Evolutionary conservation across 2,329 filamentous ascomycete species (phyloP).

Genomic region (Alternaria rosae): DNA sequence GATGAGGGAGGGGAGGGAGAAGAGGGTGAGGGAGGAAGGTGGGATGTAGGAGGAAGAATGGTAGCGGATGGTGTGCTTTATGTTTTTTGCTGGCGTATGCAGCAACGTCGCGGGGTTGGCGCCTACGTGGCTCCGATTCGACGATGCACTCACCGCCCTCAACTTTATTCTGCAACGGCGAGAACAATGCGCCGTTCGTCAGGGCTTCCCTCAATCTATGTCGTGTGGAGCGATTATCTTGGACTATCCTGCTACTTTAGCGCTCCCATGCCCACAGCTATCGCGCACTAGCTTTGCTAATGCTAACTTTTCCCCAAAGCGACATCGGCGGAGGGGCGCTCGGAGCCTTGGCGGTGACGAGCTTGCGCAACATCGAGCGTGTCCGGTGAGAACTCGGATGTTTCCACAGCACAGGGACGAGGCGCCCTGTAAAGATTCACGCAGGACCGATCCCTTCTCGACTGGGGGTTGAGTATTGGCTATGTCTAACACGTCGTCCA

Average conservation of each 20-base stretch:
- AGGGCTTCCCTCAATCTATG: background rate
- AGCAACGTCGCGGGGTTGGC: conserved; percentile 13
- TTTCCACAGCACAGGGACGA: background rate
- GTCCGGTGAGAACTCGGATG: background rate
- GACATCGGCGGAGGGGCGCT: background rate
- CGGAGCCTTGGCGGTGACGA: background rate
- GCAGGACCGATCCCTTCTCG: background rate
- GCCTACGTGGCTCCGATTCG: conserved; percentile 4
- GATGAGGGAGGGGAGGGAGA: conserved; percentile 4
- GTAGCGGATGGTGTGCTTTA: conserved; percentile 48
- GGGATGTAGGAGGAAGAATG: conserved; percentile 6
- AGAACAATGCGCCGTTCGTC: conserved; percentile 1
- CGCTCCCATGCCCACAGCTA: background rate
- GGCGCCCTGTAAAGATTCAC: background rate
- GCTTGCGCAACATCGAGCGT: background rate
- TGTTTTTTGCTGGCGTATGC: conserved; percentile 33
- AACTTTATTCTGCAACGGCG: conserved; percentile 1
- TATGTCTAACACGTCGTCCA: background rate
- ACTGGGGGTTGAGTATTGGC: background rate
- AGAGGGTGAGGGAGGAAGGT: conserved; percentile 4
- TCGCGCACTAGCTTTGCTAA: background rate
- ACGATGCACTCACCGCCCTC: conserved; percentile 9
- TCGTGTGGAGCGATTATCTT: background rate
- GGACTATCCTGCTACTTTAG: background rate
- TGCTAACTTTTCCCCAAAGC: background rate